Evolutionary conservation across 495 filamentous ascomycete genomes (phyloP).

Genomic region (Lasiosphaeria miniovina): DNA sequence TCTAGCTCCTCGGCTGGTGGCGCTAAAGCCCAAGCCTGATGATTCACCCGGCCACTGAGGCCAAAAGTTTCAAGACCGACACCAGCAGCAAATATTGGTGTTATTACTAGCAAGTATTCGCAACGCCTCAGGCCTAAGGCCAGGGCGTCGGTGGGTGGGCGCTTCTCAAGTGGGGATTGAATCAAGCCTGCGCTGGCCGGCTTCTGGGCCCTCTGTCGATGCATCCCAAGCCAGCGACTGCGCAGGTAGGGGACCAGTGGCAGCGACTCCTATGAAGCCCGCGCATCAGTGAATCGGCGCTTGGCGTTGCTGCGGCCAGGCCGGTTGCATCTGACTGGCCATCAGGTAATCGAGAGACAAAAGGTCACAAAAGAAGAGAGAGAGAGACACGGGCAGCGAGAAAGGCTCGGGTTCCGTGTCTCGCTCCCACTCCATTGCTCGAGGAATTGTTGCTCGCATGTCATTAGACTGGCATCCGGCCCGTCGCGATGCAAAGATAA

Average conservation of each 20-base stretch:
- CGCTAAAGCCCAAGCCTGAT: background rate
- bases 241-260: background rate
- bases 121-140: no score
- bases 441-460: background rate
- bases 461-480: no score
- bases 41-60: conserved; percentile 11
- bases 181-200: background rate
- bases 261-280: background rate
- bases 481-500: background rate
- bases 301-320: conserved; percentile 25
- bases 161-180: background rate
- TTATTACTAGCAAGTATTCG: background rate
- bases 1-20: background rate
- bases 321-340: conserved; percentile 15
- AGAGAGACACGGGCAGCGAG: background rate
- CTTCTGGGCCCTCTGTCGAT: background rate
- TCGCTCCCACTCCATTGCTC: background rate
- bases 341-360: conserved; percentile 4
- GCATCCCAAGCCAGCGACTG: background rate
- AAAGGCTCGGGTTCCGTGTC: conserved; percentile 4
- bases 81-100: no score
- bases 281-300: conserved; percentile 14
- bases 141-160: background rate
- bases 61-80: background rate
- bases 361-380: conserved; percentile 8